Conservation (phyloP, 805 yeast species). For the Zygotorulaspora sp. region DNA sequence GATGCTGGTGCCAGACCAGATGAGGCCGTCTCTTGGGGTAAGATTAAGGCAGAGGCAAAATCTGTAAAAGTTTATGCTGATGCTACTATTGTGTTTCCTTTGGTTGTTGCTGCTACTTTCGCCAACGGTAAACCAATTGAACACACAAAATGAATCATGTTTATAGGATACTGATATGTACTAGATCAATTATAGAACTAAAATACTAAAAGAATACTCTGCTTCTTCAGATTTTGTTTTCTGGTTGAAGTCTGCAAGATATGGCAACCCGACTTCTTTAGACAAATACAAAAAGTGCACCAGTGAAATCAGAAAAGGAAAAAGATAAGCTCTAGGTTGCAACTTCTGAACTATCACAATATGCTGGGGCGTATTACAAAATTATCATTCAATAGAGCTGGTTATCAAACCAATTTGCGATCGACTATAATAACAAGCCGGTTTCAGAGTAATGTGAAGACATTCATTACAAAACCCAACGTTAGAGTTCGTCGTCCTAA, state of each 20-base stretch:
- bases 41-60: conserved; percentile 90
- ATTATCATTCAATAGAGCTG: background rate
- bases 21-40: conserved; percentile 99
- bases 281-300: too few species aligned
- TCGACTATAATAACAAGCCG: conserved; percentile 2
- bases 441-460: conserved; percentile 9
- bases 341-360: too few species aligned
- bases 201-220: too few species aligned
- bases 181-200: background rate
- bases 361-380: conserved; percentile 4
- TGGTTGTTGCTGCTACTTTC: conserved; percentile 96
- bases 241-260: too few species aligned
- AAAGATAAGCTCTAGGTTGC: too few species aligned
- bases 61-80: conserved; percentile 92
- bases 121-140: conserved; percentile 48
- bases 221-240: too few species aligned
- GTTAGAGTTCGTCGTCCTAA: conserved; percentile 22
- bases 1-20: conserved; percentile 99
- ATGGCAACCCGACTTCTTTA: too few species aligned
- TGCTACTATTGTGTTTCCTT: conserved; percentile 90
- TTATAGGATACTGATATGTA: conserved; percentile 5
- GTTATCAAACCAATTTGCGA: too few species aligned
- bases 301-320: too few species aligned
- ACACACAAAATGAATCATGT: conserved; percentile 10
- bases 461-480: conserved; percentile 21